Percentiles rank a stretch among this genome's conserved stretches.
Evolutionary conservation across 176 grass and related monocot species (phyloP).

Genomic region (Lolium multiflorum): DNA sequence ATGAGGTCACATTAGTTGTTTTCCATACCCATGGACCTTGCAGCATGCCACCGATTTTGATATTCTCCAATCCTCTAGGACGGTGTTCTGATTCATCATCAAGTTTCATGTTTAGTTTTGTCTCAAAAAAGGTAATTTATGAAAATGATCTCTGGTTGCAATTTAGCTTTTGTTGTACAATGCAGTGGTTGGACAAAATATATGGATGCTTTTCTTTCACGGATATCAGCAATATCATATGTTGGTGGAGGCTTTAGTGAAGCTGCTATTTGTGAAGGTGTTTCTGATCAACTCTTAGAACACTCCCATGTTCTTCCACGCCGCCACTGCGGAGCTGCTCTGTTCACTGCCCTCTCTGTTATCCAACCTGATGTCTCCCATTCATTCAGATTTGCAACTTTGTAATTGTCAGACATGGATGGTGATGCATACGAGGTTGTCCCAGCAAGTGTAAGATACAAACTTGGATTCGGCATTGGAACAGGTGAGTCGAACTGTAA

Average conservation of each 20-base stretch:
- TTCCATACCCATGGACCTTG: slow-evolving; percentile 58
- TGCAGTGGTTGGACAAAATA: slow-evolving; percentile 12
- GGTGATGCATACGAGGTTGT: no score
- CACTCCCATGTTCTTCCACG: no score
- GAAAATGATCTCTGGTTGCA: no score
- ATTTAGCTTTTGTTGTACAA: slow-evolving; percentile 31
- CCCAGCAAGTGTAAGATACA: no score
- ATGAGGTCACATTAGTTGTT: neutral
- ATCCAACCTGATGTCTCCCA: no score
- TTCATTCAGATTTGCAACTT: no score
- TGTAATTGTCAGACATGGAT: no score
- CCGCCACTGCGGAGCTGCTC: no score
- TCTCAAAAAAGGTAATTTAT: no score
- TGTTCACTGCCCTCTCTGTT: no score
- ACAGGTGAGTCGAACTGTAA: no score
- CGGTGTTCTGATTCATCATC: neutral
- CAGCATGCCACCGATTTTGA: neutral
- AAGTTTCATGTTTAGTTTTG: neutral
- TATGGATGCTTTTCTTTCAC: slow-evolving; percentile 63
- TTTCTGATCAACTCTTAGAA: slow-evolving; percentile 32
- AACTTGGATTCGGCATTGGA: no score
- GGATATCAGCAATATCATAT: slow-evolving; percentile 76
- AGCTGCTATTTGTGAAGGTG: slow-evolving; percentile 77
- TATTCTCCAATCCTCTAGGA: slow-evolving; percentile 8
- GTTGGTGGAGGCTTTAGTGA: slow-evolving; percentile 77